Evolutionary conservation across 192 early-diverging fungal genomes (phyloP), one percentile per base, ranked within the genome.

Genomic region (Linnemannia schmuckeri): DNA sequence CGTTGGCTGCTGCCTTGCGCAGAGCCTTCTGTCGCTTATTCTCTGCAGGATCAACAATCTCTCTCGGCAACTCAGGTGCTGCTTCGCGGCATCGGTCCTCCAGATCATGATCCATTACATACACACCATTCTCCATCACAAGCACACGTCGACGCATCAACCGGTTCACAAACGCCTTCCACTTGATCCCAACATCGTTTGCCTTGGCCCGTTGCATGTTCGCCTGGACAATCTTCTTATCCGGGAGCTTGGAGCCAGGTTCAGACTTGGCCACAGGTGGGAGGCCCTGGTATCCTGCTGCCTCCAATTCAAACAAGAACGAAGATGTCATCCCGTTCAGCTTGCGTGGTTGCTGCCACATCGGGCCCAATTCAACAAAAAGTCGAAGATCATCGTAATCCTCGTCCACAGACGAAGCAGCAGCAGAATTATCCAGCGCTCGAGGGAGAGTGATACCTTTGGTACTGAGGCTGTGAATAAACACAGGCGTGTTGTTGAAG

Each of bases 331-430:
- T 66, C 10, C 61, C 61, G 61, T 66, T 66, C 61, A 42, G 2
- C 35, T 68, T 78, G 30, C 61, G 54, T 7, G 82, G 82, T 44
- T 44, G 44, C n/a, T 84, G 66, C 82, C 82, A 84, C 15, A 79
- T 35, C 35, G 44, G 55, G 0, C 72, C 72, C 13, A 75, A 22
- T 38, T 79, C 77, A 17, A 84, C 38, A 61, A 84, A 84, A 37
- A 84, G 41, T 18, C 68, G 57, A 38, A 84, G n/a, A 42, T 84
- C 82, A 69, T 27, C 46, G 52, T 46, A 27, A 38, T 78, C 77
- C 33, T 71, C 72, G 33, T 84, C 73, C 37, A 52, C 49, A 75
- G 0, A 24, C 30, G 57, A 38, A 3, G 38, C 55, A 35, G 38
- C 55, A 35, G 18, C 54, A 41, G 22, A 18, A 3, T 40, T 37